Evolutionary conservation across 371 early-diverging fungal species (phyloP), one percentile per base, ranked within the genome.

Genomic region (Rhizopus delemar): DNA sequence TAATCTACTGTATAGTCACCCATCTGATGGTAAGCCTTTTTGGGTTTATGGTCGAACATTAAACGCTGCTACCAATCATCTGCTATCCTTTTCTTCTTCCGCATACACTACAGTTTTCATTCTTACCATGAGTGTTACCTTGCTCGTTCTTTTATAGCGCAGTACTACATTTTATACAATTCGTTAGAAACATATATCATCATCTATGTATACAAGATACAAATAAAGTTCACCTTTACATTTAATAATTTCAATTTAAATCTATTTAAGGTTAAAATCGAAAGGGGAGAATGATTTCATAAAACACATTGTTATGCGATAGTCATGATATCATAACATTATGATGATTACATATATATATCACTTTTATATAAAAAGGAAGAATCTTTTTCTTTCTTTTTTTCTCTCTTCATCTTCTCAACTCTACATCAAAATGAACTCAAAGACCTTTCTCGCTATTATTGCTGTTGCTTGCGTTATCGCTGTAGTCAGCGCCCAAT

Each of bases 1-100:
- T 48, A 73, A 73, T 38, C 62, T 73, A 11, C 51, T 69, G 5
- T 73, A 62, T 39, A 69, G 59, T 39, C 56, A 67, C 22, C 73
- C 73, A 5, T 48, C 41, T 7, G 73, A 73, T 48, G 59, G 67
- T 28, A 38, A 62, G 16, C 54, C 57, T 2, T 53, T 62, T 31
- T 69, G 70, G 70, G 53, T 69, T 11, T 69, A 60, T 52, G 73
- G 65, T 7, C 65, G 63, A 53, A 29, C 63, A 4, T 22, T 51
- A 4, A 71, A 15, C n/a, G 31, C 16, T 12, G 58, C 57, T 46
- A 51, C 56, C 22, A 22, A 22, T 22, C 22, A 22, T 22, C 15
- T 13, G 43, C 7, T 46, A 41, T 35, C 11, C 41, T 35, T 15
- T 57, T 2, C 6, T 36, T 6, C 11, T 6, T 5, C 5, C 11